A percentile compares a stretch with the other conserved stretches of the same genome.
phyloP scores from a whole-genome alignment of 2,329 filamentous ascomycete species.

The Chlorencoelia australis region DNA sequence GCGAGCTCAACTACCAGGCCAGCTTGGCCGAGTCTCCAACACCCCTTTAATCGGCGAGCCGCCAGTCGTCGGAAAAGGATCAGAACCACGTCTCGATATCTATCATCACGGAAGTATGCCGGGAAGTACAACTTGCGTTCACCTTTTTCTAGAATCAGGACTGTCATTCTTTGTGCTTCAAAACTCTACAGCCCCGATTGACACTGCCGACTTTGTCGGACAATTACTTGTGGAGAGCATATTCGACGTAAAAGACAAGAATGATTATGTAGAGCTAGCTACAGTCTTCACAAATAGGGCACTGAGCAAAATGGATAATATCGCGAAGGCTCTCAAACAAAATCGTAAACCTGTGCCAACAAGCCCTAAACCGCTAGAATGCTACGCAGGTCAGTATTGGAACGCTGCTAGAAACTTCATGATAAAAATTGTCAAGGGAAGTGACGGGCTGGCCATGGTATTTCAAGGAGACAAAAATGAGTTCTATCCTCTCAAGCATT shows the following conservation, averaged over 20 bases:
- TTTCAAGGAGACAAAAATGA: not conserved
- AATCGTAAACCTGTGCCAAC: too few species aligned
- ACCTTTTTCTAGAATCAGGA: not conserved
- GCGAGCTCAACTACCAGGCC: not conserved
- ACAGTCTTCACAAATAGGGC: too few species aligned
- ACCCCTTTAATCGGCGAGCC: not conserved
- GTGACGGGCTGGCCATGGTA: not conserved
- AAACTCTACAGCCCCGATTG: not conserved
- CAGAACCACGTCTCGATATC: not conserved
- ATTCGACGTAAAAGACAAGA: too few species aligned
- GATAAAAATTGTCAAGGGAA: not conserved
- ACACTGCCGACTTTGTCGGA: not conserved
- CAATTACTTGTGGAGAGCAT: not conserved
- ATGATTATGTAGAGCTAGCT: too few species aligned
- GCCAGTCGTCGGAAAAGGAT: too few species aligned
- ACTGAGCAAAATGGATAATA: too few species aligned
- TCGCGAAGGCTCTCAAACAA: too few species aligned
- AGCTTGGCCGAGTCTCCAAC: not conserved
- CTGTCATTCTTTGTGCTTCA: not conserved
- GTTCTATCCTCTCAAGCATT: not conserved
- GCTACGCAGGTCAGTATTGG: not conserved
- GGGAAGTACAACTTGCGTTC: not conserved
- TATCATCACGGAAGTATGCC: not conserved
- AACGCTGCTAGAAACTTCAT: not conserved
- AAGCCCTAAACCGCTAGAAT: not conserved